Evolutionary conservation across 495 filamentous ascomycete genomes (phyloP), one percentile per base, ranked within the genome.

Genomic region (Ascodesmis nigricans): DNA sequence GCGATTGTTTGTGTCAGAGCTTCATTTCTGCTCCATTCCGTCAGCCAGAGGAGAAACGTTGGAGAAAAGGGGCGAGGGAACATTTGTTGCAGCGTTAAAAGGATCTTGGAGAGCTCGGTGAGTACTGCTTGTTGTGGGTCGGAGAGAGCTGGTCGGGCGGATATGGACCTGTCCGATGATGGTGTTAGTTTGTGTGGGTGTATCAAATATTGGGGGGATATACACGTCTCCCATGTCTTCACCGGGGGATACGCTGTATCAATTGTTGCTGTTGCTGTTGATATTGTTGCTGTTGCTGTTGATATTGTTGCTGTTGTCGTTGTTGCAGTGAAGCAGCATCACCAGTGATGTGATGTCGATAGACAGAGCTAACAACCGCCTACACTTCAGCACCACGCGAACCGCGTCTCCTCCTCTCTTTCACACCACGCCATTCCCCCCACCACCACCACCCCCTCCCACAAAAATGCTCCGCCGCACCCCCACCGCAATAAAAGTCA

Each of bases 401-500:
- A n/a, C n/a, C n/a, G n/a, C n/a, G n/a, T n/a, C 13, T 4, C 17
- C 8, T 6, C 16, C 10, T 13, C 20, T 14, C 26, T 0, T 9
- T 21, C 24, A 5, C 16, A 10, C 23, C 5, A 5, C 4, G 11
- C 20, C 18, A 16, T 36, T n/a, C 21, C 8, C 15, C 5, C 44
- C 54, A 41, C 44, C 39, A 31, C 15, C 25, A 31, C 23, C 39
- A 39, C 35, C 34, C 17, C 5, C 24, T 36, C 21, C 47, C 19
- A 33, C 21, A 5, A 27, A 43, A 31, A 90, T 90, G 79, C 72
- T 90, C 38, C 78, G 79, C 47, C 72, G 78, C 22, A 71, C 75
- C 30, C 73, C 78, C 1, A 90, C 79, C 3, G 63, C 70, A 18
- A 76, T 90, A 41, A 64, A 67, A 33, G 62, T 90, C 23, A 84